A percentile compares a stretch with the other conserved stretches of the same genome.
phyloP scores from a whole-genome alignment of 768 basidiomycete species.

The Psilocybe cubensis region DNA sequence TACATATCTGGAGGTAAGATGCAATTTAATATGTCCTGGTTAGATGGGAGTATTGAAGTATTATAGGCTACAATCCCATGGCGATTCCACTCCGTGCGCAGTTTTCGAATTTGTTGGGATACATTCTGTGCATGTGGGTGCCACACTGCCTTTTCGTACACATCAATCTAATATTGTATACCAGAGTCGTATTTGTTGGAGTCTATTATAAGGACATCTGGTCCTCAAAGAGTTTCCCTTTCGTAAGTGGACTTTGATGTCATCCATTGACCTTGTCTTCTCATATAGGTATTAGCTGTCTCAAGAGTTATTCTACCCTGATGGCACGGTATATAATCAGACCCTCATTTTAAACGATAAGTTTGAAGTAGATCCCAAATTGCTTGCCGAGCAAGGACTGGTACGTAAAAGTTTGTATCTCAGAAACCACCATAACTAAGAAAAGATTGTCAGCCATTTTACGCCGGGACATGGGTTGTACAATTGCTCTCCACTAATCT shows the following conservation, averaged over 20 bases:
- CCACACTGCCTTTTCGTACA: background rate
- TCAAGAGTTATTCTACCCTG: constrained; percentile 49
- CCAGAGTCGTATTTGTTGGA: constrained; percentile 45
- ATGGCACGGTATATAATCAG: constrained; percentile 53
- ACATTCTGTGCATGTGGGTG: constrained; percentile 50
- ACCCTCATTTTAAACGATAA: constrained; percentile 48
- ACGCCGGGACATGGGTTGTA: constrained; percentile 51
- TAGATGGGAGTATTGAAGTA: background rate
- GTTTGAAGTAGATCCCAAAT: constrained; percentile 42
- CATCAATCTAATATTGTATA: background rate
- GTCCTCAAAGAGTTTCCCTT: constrained; percentile 41
- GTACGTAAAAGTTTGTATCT: constrained; percentile 22
- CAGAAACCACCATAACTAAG: background rate
- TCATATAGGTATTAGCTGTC: constrained; percentile 44
- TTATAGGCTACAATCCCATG: constrained; percentile 45
- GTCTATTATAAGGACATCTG: constrained; percentile 62
- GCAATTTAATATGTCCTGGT: background rate
- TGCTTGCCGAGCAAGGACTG: constrained; percentile 44
- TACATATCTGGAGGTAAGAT: constrained; percentile 48
- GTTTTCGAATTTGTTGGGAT: constrained; percentile 50
- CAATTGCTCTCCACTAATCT: constrained; percentile 48
- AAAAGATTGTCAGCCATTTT: constrained; percentile 37
- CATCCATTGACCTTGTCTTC: constrained; percentile 12
- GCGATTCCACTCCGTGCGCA: constrained; percentile 57
- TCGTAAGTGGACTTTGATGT: constrained; percentile 20